A percentile compares a stretch with the other conserved stretches of the same genome.
These are phyloP conservation scores for Malus hybrid DNA, from an alignment of 331 rosid species.

Conservation along the genomic window DNA sequence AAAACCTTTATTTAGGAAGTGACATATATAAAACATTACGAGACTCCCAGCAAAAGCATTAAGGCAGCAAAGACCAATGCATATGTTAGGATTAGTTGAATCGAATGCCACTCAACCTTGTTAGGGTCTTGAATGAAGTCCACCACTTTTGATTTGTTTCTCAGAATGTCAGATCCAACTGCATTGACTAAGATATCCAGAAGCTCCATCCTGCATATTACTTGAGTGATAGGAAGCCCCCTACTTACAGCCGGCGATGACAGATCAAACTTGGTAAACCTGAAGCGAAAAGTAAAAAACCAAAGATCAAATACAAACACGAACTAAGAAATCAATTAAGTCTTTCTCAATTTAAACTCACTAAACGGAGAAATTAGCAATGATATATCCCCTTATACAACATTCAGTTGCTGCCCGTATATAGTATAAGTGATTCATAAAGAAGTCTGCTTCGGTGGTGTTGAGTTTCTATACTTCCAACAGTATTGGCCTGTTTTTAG, in stretches of 20 bases:
- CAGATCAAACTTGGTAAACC: neutral
- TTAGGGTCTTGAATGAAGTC: neutral
- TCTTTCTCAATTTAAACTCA: neutral
- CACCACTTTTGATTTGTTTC: neutral
- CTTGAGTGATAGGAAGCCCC: neutral
- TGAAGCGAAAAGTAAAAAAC: neutral
- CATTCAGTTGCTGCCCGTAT: neutral
- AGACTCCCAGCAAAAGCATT: too few relatives aligned
- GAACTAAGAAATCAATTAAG: neutral
- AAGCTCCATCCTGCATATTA: neutral
- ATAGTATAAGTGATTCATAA: neutral
- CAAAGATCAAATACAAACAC: neutral
- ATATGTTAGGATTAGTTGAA: too few relatives aligned
- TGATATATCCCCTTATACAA: neutral
- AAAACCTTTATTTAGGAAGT: too few relatives aligned
- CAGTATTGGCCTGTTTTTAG: neutral
- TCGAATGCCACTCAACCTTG: neutral
- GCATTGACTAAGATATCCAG: neutral
- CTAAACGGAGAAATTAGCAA: neutral
- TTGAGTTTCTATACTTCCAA: too few relatives aligned
- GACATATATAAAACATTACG: too few relatives aligned
- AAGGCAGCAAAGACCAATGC: too few relatives aligned
- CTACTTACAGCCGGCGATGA: neutral
- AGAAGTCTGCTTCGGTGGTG: too few relatives aligned
- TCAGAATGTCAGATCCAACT: neutral